Evolutionary conservation across 257 asterid species (phyloP), one percentile per base, ranked within the genome.

Genomic region (Fraxinus pennsylvanica): DNA sequence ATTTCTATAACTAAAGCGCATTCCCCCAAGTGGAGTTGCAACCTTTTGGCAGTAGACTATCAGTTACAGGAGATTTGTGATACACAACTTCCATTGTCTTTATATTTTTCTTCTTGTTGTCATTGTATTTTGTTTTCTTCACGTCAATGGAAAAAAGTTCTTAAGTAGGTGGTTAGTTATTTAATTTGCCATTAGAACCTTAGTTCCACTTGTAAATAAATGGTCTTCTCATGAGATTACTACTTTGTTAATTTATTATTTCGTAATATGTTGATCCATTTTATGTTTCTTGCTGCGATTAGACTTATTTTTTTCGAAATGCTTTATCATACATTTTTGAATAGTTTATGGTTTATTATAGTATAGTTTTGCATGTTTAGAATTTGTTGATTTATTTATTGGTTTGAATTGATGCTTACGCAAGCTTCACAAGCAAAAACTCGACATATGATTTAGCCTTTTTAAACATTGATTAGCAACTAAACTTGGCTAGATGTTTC

Each of bases 401-500:
- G 67, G 14, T 59, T 59, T 59, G 30, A 27, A n/a, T n/a, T 59
- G 13, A 59, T 59, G 67, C 30, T 59, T 59, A n/a, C 5, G 63
- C 63, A 19, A 52, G 61, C 61, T 5, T 52, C 14, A 59, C 30
- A 21, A 27, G 67, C 67, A 59, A 21, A 59, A 59, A 2, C 27
- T 32, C 14, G 12, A 59, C 8, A 21, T 27, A 45, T 75, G 65
- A 13, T 68, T 52, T 77, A 59, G 67, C 67, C 45, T 70, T 41
- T 63, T 54, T 32, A 15, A 35, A 36, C 66, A 54, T 57, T n/a
- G 12, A 57, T n/a, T 57, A 21, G 61, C n/a, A 27, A 25, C 76
- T 68, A 59, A 72, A 81, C 29, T 36, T 43, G n/a, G 77, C 43
- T 66, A 71, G 67, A 76, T 76, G 35, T 79, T 39, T 77, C 77